These are phyloP conservation scores for Arctium lappa DNA, from an alignment of 129 eudicot genomes.

Conservation along the genomic window DNA sequence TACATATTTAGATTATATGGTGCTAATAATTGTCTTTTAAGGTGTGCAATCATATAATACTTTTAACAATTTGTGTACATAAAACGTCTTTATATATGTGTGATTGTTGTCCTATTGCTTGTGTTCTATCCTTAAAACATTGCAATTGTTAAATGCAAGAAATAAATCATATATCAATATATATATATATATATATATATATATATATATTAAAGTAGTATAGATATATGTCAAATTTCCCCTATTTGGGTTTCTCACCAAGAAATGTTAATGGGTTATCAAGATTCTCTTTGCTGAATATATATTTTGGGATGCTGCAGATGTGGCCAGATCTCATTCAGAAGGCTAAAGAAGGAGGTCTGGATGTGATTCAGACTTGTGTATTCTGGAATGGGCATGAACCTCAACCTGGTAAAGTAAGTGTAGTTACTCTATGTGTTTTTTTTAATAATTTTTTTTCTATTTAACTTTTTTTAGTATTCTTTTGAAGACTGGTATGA, in stretches of 20 bases:
- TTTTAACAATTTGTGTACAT: no score
- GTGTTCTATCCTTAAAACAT: no score
- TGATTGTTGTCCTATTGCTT: no score
- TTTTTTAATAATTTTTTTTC: background rate
- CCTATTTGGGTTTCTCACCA: background rate
- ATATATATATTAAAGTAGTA: no score
- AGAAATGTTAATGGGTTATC: slow-evolving; percentile 5
- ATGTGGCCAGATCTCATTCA: slow-evolving; percentile 99
- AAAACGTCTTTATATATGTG: no score
- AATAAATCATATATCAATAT: no score
- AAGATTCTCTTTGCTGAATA: background rate
- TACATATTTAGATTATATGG: no score
- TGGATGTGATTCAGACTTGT: slow-evolving; percentile 98
- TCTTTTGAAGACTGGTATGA: slow-evolving; percentile 94
- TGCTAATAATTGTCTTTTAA: no score
- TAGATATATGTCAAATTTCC: background rate
- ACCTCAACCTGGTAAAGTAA: slow-evolving; percentile 94
- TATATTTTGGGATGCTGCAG: slow-evolving; percentile 38
- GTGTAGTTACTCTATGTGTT: background rate
- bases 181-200: no score
- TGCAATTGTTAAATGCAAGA: no score
- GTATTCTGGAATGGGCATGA: slow-evolving; percentile 99
- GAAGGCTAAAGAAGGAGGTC: slow-evolving; percentile 97
- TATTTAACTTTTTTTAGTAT: slow-evolving; percentile 36
- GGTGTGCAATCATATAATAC: no score